Evolutionary conservation across 306 rosid species (phyloP).

Genomic region (Quercus glauca): DNA sequence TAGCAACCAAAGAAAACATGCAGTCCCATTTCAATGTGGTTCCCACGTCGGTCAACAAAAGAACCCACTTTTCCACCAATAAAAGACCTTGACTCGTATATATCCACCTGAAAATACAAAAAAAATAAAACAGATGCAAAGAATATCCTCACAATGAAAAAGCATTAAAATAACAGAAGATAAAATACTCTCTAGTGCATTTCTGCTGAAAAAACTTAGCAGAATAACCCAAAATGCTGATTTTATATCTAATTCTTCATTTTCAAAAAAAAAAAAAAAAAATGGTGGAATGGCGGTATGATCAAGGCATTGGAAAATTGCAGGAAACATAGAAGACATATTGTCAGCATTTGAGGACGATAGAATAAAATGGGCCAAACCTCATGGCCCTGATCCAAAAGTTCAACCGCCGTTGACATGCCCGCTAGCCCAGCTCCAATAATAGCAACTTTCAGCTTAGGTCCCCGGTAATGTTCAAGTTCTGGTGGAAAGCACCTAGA

Average conservation of each 20-base stretch:
- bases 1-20: slow-evolving; percentile 99
- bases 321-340: background rate
- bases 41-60: slow-evolving; percentile 84
- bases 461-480: slow-evolving; percentile 87
- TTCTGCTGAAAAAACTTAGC: background rate
- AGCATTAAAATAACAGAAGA: slow-evolving; percentile 12
- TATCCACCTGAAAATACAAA: slow-evolving; percentile 72
- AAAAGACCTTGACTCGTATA: slow-evolving; percentile 83
- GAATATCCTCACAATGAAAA: background rate
- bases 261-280: background rate
- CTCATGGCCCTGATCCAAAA: slow-evolving; percentile 98
- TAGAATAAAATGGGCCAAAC: slow-evolving; percentile 36
- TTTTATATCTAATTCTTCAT: background rate
- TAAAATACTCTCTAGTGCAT: background rate
- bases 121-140: slow-evolving; percentile 3
- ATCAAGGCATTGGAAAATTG: background rate
- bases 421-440: slow-evolving; percentile 99
- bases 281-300: background rate
- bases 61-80: slow-evolving; percentile 99
- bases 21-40: slow-evolving; percentile 98
- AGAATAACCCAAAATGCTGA: background rate
- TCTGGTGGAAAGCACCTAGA: slow-evolving; percentile 72
- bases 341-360: background rate
- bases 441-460: slow-evolving; percentile 91
- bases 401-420: slow-evolving; percentile 98